A percentile compares a stretch with the other conserved stretches of the same genome.
These are phyloP conservation scores for Climacium dendroides DNA, from an alignment of 225 moss, liverwort and hornwort species.

Conservation along the genomic window DNA sequence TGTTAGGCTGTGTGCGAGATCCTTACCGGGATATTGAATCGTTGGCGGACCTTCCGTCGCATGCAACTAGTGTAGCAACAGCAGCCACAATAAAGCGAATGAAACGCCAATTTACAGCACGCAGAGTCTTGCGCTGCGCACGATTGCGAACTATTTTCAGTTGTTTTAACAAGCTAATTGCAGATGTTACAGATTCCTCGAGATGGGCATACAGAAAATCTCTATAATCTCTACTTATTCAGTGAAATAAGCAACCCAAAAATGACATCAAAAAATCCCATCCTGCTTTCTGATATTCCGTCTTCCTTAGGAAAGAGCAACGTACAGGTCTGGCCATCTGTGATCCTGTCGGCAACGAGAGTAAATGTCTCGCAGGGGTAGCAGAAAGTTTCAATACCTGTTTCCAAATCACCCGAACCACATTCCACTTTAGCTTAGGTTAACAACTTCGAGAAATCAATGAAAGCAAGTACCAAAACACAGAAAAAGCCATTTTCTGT, in stretches of 20 bases:
- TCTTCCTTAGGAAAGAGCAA: not conserved
- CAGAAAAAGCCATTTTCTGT: not conserved
- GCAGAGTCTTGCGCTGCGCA: constrained; percentile 26
- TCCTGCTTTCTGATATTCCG: not conserved
- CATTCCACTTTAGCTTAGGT: not conserved
- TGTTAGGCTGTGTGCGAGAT: not conserved
- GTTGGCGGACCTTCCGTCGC: constrained; percentile 35
- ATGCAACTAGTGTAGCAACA: constrained; percentile 41
- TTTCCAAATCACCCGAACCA: not conserved
- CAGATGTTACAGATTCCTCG: not conserved
- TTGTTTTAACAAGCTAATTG: not conserved
- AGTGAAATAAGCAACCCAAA: not conserved
- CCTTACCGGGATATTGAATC: constrained; percentile 40
- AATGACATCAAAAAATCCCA: not conserved
- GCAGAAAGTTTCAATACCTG: constrained; percentile 32
- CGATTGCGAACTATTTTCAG: not conserved
- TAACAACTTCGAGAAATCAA: not conserved
- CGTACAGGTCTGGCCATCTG: constrained; percentile 29
- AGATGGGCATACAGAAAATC: not conserved
- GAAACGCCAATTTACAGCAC: constrained; percentile 27
- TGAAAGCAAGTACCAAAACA: not conserved
- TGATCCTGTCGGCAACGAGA: constrained; percentile 5
- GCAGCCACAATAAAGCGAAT: constrained; percentile 36
- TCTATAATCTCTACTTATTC: not conserved
- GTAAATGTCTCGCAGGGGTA: constrained; percentile 42